A percentile compares a stretch with the other conserved stretches of the same genome.
Evolutionary conservation across 495 filamentous ascomycete species (phyloP).

Genomic region (Haplographium delicatum): DNA sequence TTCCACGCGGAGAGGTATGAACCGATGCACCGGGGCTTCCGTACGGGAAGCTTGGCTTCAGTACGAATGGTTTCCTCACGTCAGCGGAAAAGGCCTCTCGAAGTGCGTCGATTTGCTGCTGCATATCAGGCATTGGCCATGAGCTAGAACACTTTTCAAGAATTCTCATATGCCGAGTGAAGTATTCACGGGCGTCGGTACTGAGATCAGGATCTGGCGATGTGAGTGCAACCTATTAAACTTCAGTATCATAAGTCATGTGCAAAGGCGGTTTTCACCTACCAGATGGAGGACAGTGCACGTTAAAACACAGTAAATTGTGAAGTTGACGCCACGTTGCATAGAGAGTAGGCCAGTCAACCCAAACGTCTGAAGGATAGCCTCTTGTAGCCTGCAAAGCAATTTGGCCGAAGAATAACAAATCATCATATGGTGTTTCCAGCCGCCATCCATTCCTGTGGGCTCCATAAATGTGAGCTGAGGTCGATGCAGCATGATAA

Average conservation of each 20-base stretch:
- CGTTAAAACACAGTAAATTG: slow-evolving; percentile 85
- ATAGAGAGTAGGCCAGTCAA: slow-evolving; percentile 83
- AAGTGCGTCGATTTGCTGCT: slow-evolving; percentile 83
- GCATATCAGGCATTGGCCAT: slow-evolving; percentile 91
- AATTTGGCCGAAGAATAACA: slow-evolving; percentile 84
- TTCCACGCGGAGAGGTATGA: slow-evolving; percentile 52
- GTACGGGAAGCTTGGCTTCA: slow-evolving; percentile 85
- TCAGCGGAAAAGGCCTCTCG: slow-evolving; percentile 92
- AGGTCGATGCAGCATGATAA: slow-evolving; percentile 85
- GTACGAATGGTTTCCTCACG: slow-evolving; percentile 74
- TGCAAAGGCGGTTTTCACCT: too few relatives aligned
- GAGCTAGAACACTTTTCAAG: slow-evolving; percentile 77
- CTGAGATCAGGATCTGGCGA: slow-evolving; percentile 90
- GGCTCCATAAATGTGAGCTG: slow-evolving; percentile 76
- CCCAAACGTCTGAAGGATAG: slow-evolving; percentile 70
- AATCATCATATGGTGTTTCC: slow-evolving; percentile 83
- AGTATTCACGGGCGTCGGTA: slow-evolving; percentile 79
- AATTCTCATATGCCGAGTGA: slow-evolving; percentile 92
- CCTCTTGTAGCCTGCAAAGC: slow-evolving; percentile 88
- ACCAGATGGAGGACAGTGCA: slow-evolving; percentile 96
- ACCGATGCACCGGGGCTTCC: slow-evolving; percentile 61
- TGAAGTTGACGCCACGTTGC: slow-evolving; percentile 92
- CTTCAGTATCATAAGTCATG: slow-evolving; percentile 12
- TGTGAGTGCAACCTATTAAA: slow-evolving; percentile 75
- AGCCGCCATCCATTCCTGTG: slow-evolving; percentile 64